Evolutionary conservation across 1,139 yeast genomes (phyloP).

Genomic region (Yamadazyma trypodendri): DNA sequence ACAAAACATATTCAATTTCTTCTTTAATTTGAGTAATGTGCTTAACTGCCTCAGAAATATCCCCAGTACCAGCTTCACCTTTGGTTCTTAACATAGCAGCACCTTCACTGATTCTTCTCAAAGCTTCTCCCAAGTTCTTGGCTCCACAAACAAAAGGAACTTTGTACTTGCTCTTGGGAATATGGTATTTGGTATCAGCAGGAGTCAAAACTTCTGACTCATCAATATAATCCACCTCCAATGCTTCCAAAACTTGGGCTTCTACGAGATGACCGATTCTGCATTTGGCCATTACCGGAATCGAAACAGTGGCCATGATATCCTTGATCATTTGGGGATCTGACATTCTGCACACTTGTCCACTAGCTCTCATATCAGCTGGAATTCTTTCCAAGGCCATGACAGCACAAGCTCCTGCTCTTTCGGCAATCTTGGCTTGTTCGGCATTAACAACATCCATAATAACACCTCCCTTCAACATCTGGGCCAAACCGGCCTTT

Average conservation of each 20-base stretch:
- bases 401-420: conserved; percentile 88
- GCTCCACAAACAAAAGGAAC: conserved; percentile 90
- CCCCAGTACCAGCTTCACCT: conserved; percentile 92
- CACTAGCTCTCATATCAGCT: conserved; percentile 81
- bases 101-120: conserved; percentile 78
- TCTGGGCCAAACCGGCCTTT: conserved; percentile 83
- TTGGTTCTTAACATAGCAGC: conserved; percentile 88
- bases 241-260: conserved; percentile 74
- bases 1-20: conserved; percentile 51
- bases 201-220: conserved; percentile 85
- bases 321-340: conserved; percentile 80
- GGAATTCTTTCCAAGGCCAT: conserved; percentile 89
- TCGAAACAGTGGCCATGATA: conserved; percentile 70
- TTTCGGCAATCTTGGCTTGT: conserved; percentile 65
- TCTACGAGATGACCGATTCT: conserved; percentile 85
- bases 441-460: conserved; percentile 56
- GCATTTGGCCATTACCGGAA: conserved; percentile 87
- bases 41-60: conserved; percentile 80
- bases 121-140: conserved; percentile 79
- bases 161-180: conserved; percentile 57
- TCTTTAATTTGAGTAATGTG: conserved; percentile 63
- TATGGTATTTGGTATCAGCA: conserved; percentile 71
- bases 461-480: conserved; percentile 70
- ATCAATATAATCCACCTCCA: conserved; percentile 78
- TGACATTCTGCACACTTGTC: conserved; percentile 85